Base-by-base conservation (phyloP, 2,329 filamentous ascomycete genomes). In the Sporothrix brasiliensis region DNA sequence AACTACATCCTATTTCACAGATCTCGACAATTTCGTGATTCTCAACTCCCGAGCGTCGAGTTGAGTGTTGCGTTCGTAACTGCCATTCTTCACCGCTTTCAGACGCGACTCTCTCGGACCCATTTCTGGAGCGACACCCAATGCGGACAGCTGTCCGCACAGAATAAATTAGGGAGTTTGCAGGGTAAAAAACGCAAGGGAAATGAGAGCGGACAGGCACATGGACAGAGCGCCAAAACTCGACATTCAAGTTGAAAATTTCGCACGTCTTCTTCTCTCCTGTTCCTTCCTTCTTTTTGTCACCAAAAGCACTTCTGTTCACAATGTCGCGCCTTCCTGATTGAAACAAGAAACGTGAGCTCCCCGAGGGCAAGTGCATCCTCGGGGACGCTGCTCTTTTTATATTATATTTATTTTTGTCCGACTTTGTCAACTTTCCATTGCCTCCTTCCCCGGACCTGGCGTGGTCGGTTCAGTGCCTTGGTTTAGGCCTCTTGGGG, bases 321-420 rank as follows among this genome's bases (percentile, higher is more conserved):
- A 21, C 47, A 52, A 52, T 66, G 63, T 30, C 63, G 63, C 27
- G 27, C 63, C 63, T 66, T 52, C 63, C 61, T 16, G 47, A 52
- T 66, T 52, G 47, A 66, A 30, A 19, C 41, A 39, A 11, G 16
- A 30, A 7, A 4, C 11, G 27, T 2, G n/a, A 4, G n/a, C 47
- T 50, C 61, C 60, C 21, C 61, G 61, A 65, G 47, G 47, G 63
- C 44, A 41, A 52, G 47, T 39, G 27, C 63, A n/a, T 50, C 63
- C 63, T 66, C 27, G 24, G 61, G 24, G 24, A 21, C 21, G 13
- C 21, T 9, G 11, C 21, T 52, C 30, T 53, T 39, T 66, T 14
- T 21, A 34, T n/a, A 39, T n/a, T 1, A 14, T 50, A 13, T 6
- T 49, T 21, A 4, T 44, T 44, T 61, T 6, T 9, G 5, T 34